Base-by-base conservation (phyloP, 768 basidiomycete genomes). In the Kwoniella sp. region DNA sequence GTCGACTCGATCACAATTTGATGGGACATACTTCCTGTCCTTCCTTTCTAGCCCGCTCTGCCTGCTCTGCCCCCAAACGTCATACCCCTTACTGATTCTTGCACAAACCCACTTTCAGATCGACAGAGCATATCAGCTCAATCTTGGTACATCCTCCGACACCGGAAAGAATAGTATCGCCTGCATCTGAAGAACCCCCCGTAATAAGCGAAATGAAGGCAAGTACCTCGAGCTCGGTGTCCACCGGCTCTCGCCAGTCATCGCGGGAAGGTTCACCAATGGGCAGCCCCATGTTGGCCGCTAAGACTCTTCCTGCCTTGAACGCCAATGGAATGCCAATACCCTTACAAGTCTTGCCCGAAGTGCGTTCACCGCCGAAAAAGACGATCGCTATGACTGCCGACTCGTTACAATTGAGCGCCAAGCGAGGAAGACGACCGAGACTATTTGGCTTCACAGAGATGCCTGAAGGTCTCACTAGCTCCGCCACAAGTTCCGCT, bases 381-480 rank as follows among this genome's bases (percentile, higher is more conserved):
- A 62, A 69, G 22, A 54, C 60, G 7, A 62, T 71, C 29, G 65
- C 68, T 27, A 68, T 71, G 64, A 67, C 69, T 0, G 40, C 72
- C 1, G 77, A 74, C 53, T 70, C 69, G 3, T 47, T 74, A 4
- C 62, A 68, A 36, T 44, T 74, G 2, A 59, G 63, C 9, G 65
- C 68, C 13, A 59, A 66, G 22, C 44, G 68, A 46, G 72, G 71
- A 19, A 63, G 77, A 37, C 64, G 78, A 61, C 75, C 77, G 6
- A 40, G 71, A 26, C 59, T 79, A 24, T 78, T 77, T 50, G 78
- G 78, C 13, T 79, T 78, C 61, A 79, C 78, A 8, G 78, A 78
- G 44, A 62, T 79, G 55, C 56, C 64, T n/a, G 76, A 73, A 2
- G 61, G 63, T 25, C 46, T 59, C 3, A 53, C 58, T 19, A 58